These are phyloP conservation scores for Aureobasidium zeae DNA, from an alignment of 2,329 filamentous ascomycete species.

Conservation along the genomic window DNA sequence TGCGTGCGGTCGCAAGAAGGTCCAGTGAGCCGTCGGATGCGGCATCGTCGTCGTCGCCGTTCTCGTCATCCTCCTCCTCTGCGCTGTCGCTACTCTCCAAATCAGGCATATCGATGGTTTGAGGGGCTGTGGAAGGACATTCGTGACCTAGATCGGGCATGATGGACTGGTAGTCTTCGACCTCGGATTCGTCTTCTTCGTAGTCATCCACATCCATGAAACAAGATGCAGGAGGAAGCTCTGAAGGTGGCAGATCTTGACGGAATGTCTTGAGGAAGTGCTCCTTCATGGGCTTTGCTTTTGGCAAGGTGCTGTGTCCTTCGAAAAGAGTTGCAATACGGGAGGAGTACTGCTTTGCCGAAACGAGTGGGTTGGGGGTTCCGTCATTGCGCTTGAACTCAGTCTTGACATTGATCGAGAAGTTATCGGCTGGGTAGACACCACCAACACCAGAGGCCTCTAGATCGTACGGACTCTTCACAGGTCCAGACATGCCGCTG, in stretches of 20 bases:
- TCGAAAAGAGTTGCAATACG: constrained; percentile 30
- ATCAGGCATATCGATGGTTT: constrained; percentile 25
- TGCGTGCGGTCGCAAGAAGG: constrained; percentile 37
- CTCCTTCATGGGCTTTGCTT: constrained; percentile 47
- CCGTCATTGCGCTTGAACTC: constrained; percentile 19
- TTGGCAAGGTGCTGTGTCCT: constrained; percentile 14
- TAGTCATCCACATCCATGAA: constrained; percentile 34
- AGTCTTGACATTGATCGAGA: constrained; percentile 42
- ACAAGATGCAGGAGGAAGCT: constrained; percentile 35
- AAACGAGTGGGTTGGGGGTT: constrained; percentile 16
- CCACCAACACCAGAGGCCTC: constrained; percentile 50
- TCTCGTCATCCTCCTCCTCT: constrained; percentile 18
- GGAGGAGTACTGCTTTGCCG: not conserved
- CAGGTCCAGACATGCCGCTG: constrained; percentile 19
- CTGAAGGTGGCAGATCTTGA: constrained; percentile 46
- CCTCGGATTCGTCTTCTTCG: constrained; percentile 30
- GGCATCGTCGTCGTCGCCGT: constrained; percentile 27
- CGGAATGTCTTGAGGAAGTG: constrained; percentile 58
- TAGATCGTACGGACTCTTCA: constrained; percentile 30
- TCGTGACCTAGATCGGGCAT: constrained; percentile 20
- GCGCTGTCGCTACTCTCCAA: constrained; percentile 21
- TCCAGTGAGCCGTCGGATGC: constrained; percentile 35
- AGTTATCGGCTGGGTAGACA: constrained; percentile 49
- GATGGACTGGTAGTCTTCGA: constrained; percentile 22
- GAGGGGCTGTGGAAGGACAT: constrained; percentile 26